Base-by-base conservation (phyloP, 2,329 filamentous ascomycete genomes). In the Penicillium rolfsii region DNA sequence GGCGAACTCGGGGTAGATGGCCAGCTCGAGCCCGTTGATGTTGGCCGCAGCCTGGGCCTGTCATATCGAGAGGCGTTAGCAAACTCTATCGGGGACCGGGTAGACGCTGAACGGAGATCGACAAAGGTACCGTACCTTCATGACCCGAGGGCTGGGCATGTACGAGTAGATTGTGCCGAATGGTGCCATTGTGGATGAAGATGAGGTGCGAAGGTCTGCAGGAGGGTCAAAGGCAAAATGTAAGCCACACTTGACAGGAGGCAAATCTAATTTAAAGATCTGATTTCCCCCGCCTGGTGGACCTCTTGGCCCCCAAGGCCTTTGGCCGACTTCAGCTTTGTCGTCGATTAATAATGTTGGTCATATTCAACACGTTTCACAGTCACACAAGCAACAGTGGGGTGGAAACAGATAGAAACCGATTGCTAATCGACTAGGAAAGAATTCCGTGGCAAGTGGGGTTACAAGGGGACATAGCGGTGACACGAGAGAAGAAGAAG, bases 1-100 rank as follows among this genome's bases (percentile, higher is more conserved):
- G 43, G 71, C 60, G 71, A 82, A 84, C 60, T 72, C 72, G n/a
- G 75, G 71, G 6, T 56, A 67, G 28, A 66, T 35, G 2, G 59
- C 55, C 22, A 74, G 22, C n/a, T 69, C 64, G 22, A 73, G 62
- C 46, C 65, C 76, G 62, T 81, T 82, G 49, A 81, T 49, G 49
- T 71, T 72, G 35, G 69, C 72, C 6, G 59, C 68, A 14, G 75
- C 73, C 57, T 71, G 72, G 61, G 73, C 65, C 65, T 73, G 36
- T 53, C 24, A 49, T n/a, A n/a, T 50, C 22, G 24, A 48, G 14
- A 9, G 41, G 9, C 40, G 41, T 36, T 24, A 56, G 54, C 54
- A 26, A 41, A 22, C 8, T 11, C 8, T 11, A 2, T 9, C 33
- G 3, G 3, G 12, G 4, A 26, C 22, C 22, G 36, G 30, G 16